Conservation (phyloP, 2,329 filamentous ascomycete species). For the Colletotrichum chlorophyti region DNA sequence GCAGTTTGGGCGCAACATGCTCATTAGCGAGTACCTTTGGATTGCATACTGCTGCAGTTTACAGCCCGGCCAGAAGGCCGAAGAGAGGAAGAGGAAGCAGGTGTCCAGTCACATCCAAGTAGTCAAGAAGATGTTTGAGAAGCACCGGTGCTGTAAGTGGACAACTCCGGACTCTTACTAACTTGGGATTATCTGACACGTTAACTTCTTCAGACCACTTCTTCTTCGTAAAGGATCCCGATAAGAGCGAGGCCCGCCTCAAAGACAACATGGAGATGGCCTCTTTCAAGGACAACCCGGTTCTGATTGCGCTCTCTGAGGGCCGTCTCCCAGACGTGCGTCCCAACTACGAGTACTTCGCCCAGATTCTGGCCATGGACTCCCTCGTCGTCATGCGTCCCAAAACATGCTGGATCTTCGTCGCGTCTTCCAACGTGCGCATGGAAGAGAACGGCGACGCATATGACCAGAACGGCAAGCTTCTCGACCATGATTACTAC, state of each 20-base stretch:
- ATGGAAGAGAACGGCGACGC: constrained; percentile 52
- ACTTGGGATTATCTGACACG: neutral
- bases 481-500: constrained; percentile 55
- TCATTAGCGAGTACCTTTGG: constrained; percentile 74
- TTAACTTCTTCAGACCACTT: constrained; percentile 56
- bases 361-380: constrained; percentile 61
- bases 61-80: constrained; percentile 52
- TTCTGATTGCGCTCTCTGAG: constrained; percentile 67
- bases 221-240: constrained; percentile 61
- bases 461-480: constrained; percentile 50
- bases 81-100: constrained; percentile 65
- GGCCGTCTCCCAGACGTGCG: constrained; percentile 62
- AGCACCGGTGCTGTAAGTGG: constrained; percentile 69
- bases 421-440: constrained; percentile 58
- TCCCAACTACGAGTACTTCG: constrained; percentile 69
- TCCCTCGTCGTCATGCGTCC: constrained; percentile 60
- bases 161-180: neutral
- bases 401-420: constrained; percentile 66
- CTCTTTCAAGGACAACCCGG: constrained; percentile 70
- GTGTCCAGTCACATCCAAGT: constrained; percentile 77
- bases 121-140: constrained; percentile 70
- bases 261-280: constrained; percentile 50
- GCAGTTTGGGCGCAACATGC: constrained; percentile 72
- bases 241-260: constrained; percentile 60
- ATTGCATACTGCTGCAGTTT: constrained; percentile 55